Evolutionary conservation across 2,329 filamentous ascomycete genomes (phyloP).

Genomic region (Penicillium glabrum): DNA sequence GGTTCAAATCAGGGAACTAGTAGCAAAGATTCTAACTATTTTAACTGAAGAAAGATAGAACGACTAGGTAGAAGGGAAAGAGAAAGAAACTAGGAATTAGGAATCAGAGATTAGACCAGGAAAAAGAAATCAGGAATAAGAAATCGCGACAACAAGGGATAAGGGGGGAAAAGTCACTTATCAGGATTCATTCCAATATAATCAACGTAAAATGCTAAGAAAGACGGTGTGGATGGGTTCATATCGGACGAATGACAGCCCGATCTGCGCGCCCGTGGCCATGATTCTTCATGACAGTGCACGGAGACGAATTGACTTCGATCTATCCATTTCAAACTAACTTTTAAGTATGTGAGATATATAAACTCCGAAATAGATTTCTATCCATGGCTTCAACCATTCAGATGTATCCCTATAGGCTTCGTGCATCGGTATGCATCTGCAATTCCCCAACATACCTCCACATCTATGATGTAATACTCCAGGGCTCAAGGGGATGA

Average conservation of each 20-base stretch:
- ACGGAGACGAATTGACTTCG: not conserved
- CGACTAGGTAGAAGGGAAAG: not conserved
- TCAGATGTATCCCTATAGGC: too few relatives aligned
- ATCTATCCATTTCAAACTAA: conserved; percentile 5
- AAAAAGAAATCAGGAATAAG: not conserved
- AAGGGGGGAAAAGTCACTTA: not conserved
- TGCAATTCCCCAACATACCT: too few relatives aligned
- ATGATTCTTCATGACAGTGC: conserved; percentile 2
- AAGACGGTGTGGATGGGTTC: conserved; percentile 18
- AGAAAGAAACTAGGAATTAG: not conserved
- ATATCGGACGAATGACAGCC: conserved; percentile 27
- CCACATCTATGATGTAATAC: too few relatives aligned
- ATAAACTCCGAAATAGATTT: not conserved
- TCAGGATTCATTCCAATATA: not conserved
- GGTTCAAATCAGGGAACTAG: not conserved
- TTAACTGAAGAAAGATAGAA: not conserved
- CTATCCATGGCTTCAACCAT: too few relatives aligned
- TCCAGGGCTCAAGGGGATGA: too few relatives aligned
- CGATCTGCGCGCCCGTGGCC: conserved; percentile 21
- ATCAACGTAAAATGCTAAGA: conserved; percentile 1
- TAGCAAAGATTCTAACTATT: not conserved
- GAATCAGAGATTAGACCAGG: not conserved
- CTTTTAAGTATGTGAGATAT: not conserved
- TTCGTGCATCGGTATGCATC: too few relatives aligned
- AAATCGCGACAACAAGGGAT: not conserved